Percentiles rank a stretch among this genome's conserved stretches.
These are phyloP conservation scores for Corylus heterophylla DNA, from an alignment of 306 rosid genomes.

Conservation along the genomic window DNA sequence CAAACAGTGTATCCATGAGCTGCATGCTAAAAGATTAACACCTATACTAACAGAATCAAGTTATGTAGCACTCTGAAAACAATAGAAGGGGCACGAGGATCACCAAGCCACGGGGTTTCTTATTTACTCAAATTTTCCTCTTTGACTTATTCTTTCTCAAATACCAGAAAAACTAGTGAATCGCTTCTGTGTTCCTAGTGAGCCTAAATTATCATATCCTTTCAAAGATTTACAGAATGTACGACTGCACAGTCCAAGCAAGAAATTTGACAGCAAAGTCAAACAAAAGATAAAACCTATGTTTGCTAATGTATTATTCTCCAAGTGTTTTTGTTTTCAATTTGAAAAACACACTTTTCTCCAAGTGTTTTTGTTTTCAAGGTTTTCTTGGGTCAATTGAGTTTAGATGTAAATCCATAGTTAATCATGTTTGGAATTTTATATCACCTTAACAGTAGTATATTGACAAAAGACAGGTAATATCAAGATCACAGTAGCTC, in stretches of 20 bases:
- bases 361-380: no score
- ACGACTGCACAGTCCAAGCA: background rate
- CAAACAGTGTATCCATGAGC: background rate
- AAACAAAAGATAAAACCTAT: no score
- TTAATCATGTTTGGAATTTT: no score
- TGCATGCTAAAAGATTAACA: background rate
- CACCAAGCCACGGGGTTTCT: background rate
- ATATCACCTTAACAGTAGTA: no score
- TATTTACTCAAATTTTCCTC: background rate
- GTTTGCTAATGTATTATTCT: no score
- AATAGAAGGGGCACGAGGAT: background rate
- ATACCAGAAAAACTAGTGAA: background rate
- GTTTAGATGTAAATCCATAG: no score
- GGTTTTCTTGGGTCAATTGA: no score
- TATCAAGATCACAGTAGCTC: no score
- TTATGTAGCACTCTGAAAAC: background rate
- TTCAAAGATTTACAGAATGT: background rate
- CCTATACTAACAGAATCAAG: background rate
- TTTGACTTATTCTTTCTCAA: background rate
- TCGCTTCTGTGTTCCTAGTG: background rate
- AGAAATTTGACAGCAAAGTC: background rate
- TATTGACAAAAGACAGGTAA: no score
- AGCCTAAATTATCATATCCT: background rate
- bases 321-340: no score
- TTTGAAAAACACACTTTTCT: no score